These are phyloP conservation scores for Fusarium napiforme DNA, from an alignment of 2,329 filamentous ascomycete genomes.

Conservation along the genomic window DNA sequence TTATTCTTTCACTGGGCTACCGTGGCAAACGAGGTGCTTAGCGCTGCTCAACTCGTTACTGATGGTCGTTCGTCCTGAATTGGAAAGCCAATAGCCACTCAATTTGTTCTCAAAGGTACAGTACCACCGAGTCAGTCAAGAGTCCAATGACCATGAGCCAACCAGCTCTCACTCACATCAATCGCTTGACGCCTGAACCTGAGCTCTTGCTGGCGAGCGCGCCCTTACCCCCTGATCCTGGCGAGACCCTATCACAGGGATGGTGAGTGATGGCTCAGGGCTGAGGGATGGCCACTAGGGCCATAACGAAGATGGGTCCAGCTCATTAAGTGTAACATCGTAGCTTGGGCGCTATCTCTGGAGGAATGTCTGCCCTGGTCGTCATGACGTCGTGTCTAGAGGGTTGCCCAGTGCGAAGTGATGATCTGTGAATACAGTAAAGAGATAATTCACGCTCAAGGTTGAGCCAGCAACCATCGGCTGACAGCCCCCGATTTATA, in stretches of 20 bases:
- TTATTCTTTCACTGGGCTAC: background rate
- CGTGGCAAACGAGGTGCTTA: conserved; percentile 19
- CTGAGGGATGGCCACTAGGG: background rate
- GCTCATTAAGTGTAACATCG: conserved; percentile 27
- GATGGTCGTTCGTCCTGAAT: background rate
- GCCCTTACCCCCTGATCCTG: conserved; percentile 10
- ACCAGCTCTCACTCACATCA: conserved; percentile 6
- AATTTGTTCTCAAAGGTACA: conserved; percentile 14
- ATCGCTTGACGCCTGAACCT: conserved; percentile 29
- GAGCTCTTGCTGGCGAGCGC: conserved; percentile 13
- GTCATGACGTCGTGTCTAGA: conserved; percentile 27
- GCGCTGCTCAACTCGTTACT: conserved; percentile 12
- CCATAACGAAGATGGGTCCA: conserved; percentile 21
- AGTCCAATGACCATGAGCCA: conserved; percentile 15
- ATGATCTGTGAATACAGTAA: background rate
- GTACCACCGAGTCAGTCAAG: conserved; percentile 29
- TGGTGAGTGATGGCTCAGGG: conserved; percentile 9
- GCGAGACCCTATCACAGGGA: conserved; percentile 24
- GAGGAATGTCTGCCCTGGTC: conserved; percentile 16
- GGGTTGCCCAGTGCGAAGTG: conserved; percentile 11
- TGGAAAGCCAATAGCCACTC: conserved; percentile 32
- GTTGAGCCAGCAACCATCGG: conserved; percentile 1
- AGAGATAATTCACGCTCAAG: background rate
- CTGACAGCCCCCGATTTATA: background rate
- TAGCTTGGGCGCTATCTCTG: conserved; percentile 13